These are phyloP conservation scores for Wallacemonas sp. DNA, from an alignment of 208 protist species.

Conservation along the genomic window DNA sequence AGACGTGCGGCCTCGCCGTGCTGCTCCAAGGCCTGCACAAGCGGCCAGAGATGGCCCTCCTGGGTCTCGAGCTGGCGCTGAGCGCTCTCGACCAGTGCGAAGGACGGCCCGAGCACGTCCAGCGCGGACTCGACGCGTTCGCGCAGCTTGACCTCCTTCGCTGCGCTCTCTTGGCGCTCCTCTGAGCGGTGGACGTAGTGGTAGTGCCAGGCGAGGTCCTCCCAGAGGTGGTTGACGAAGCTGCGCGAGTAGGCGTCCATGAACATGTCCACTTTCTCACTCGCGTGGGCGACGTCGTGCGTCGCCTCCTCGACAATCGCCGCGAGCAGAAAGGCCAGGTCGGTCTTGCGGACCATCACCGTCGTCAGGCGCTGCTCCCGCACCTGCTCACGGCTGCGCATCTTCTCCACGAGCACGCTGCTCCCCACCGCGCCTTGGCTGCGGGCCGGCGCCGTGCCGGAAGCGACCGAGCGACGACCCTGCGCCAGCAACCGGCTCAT, in stretches of 20 bases:
- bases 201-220: conserved; percentile 45
- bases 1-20: background rate
- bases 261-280: conserved; percentile 12
- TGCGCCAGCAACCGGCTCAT: background rate
- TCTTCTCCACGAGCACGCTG: conserved; percentile 18
- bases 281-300: background rate
- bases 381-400: conserved; percentile 18
- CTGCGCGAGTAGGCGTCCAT: conserved; percentile 20
- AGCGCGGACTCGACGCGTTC: conserved; percentile 18
- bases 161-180: conserved; percentile 5
- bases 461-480: background rate
- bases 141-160: conserved; percentile 8
- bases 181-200: conserved; percentile 34
- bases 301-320: conserved; percentile 17
- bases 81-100: conserved; percentile 18
- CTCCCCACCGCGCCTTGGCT: background rate
- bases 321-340: conserved; percentile 23
- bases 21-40: conserved; percentile 24
- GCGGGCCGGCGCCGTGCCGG: conserved; percentile 7
- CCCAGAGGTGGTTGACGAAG: conserved; percentile 34
- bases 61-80: conserved; percentile 27
- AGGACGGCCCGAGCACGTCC: background rate
- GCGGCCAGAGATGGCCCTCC: conserved; percentile 26
- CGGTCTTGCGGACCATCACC: conserved; percentile 18
- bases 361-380: background rate